These are phyloP conservation scores for Didymella segeticola DNA, from an alignment of 2,329 filamentous ascomycete species.

Conservation along the genomic window DNA sequence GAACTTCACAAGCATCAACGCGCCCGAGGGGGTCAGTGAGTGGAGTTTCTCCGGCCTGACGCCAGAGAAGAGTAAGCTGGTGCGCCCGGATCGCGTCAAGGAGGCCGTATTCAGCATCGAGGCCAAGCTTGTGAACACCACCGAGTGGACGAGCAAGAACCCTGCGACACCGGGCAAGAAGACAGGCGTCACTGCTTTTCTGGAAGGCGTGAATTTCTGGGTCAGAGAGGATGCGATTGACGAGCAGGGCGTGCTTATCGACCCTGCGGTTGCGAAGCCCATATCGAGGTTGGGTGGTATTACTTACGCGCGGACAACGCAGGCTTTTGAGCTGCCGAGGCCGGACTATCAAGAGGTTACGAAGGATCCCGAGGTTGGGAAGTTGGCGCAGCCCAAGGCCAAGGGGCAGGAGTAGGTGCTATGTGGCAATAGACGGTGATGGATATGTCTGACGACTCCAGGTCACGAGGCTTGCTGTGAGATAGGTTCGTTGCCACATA, in stretches of 20 bases:
- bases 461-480: slow-evolving; percentile 10
- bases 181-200: slow-evolving; percentile 74
- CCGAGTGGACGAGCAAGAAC: slow-evolving; percentile 77
- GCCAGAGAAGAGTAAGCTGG: slow-evolving; percentile 68
- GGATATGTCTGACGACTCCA: slow-evolving; percentile 17
- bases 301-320: slow-evolving; percentile 74
- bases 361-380: slow-evolving; percentile 62
- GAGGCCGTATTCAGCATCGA: slow-evolving; percentile 87
- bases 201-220: slow-evolving; percentile 90
- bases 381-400: slow-evolving; percentile 58
- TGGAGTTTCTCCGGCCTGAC: slow-evolving; percentile 82
- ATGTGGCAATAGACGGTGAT: not conserved
- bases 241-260: slow-evolving; percentile 74
- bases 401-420: slow-evolving; percentile 32
- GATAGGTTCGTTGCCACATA: not conserved
- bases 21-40: slow-evolving; percentile 77
- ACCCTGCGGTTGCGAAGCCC: slow-evolving; percentile 76
- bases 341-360: slow-evolving; percentile 57
- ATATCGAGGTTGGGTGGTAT: slow-evolving; percentile 85
- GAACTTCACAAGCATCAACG: slow-evolving; percentile 79
- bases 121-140: slow-evolving; percentile 73
- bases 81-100: slow-evolving; percentile 74
- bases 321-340: slow-evolving; percentile 74
- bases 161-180: slow-evolving; percentile 71
- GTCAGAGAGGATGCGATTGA: slow-evolving; percentile 87